Base-by-base conservation (phyloP, 2,329 filamentous ascomycete genomes). In the Thermomyces lanuginosus region DNA sequence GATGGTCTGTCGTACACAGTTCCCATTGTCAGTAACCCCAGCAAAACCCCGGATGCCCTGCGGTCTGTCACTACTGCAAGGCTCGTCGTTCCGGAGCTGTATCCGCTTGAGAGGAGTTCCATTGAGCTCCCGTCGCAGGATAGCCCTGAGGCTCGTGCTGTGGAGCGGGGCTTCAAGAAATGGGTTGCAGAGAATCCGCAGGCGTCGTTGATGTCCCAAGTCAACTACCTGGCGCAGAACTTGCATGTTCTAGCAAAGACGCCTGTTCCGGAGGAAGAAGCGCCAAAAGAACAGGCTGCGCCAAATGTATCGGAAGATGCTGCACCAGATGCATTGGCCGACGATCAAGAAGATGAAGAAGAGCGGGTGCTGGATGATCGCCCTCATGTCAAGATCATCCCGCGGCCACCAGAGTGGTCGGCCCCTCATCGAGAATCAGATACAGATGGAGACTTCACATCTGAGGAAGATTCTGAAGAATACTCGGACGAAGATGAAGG, bases 391-490 rank as follows among this genome's bases (percentile, higher is more conserved):
- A 66, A 75, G 33, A 56, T 77, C 32, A 80, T 89, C 28, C 68
- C 76, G 7, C 63, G 79, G 5, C 81, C 81, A 6, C 76, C 77
- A 0, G 81, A 91, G 49, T 91, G 81, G 81, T 51, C 51, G 15
- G 44, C 56, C 8, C 48, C 36, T 6, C 25, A 12, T n/a, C 18
- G 10, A 2, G 45, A 43, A 4, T 37, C 39, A 11, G 40, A 45
- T 2, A 44, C 42, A 22, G 55, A 51, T 6, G 50, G 41, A 19
- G 56, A 58, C 6, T 25, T 26, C 3, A 21, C 21, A 5, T 40
- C 36, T 9, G 31, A 33, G 2, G 57, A 58, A n/a, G 58, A 61
- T 24, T 57, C 49, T 5, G 54, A 56, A 4, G 56, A 58, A 3
- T 42, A 46, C 12, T 48, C 45, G 2, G 62, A 64, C 21, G 59